Base-by-base conservation (phyloP, 116 monocot genomes). In the Dioscorea cayenensis region DNA sequence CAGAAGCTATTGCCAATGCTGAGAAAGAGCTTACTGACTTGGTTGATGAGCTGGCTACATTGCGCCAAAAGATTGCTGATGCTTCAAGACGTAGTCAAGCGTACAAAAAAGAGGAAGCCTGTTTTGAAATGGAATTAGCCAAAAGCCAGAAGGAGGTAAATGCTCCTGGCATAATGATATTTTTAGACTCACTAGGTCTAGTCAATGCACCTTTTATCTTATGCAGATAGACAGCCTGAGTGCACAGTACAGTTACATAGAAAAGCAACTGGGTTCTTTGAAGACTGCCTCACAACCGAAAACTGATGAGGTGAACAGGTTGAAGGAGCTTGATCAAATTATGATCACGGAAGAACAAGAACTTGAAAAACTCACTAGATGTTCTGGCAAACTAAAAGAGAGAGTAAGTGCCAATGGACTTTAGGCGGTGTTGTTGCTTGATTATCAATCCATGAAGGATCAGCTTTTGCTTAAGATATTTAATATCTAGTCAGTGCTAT, bases 141-240 rank as follows among this genome's bases (percentile, higher is more conserved):
- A 99, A 99, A 80, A 67, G 79, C 64, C 75, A 87, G 43, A 90
- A 88, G 61, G 97, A 99, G 97, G 97, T 97, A 75, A 23, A 7
- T 21, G 11, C 21, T 11, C 62, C 25, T 23, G 4, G 62, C n/a
- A 62, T 22, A 11, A 8, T 27, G 62, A 62, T 23, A 62, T 14
- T 55, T 55, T 55, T 55, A 16, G 43, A 43, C 5, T 43, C 12
- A 43, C 43, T 43, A 6, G 16, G 7, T 17, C n/a, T 16, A 59
- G 59, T 17, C 16, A 59, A 59, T 62, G 21, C 70, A 49, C 14
- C 20, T 69, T 49, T 70, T 27, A 20, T 60, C 77, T 75, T n/a
- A 28, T 67, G 73, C 82, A 97, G 94, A 82, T 86, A 64, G 90
- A 94, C 22, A 93, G 83, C 67, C 65, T 88, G 76, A 84, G 78